Evolutionary conservation across 805 yeast genomes (phyloP).

Genomic region (Candida sphagnicola): DNA sequence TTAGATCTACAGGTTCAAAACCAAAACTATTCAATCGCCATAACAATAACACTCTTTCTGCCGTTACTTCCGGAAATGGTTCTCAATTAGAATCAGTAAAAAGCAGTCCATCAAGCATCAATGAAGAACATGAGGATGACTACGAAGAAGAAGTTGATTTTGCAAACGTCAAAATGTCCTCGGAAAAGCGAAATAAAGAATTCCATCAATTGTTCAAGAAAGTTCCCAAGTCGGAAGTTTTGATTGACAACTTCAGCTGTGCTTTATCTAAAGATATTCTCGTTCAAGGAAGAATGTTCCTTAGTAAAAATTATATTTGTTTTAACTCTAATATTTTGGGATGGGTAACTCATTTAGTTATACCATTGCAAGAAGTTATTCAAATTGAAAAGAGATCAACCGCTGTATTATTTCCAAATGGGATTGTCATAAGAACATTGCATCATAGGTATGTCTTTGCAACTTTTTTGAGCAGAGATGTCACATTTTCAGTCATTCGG

Average conservation of each 20-base stretch:
- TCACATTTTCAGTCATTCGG: slow-evolving; percentile 46
- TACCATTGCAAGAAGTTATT: slow-evolving; percentile 59
- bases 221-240: slow-evolving; percentile 45
- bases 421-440: slow-evolving; percentile 57
- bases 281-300: slow-evolving; percentile 62
- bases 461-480: slow-evolving; percentile 59
- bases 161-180: slow-evolving; percentile 28
- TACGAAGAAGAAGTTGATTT: slow-evolving; percentile 13
- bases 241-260: slow-evolving; percentile 62
- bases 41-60: background rate
- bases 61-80: background rate
- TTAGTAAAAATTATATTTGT: slow-evolving; percentile 52
- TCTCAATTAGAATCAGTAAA: background rate
- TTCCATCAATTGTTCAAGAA: slow-evolving; percentile 59
- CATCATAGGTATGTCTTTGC: slow-evolving; percentile 65
- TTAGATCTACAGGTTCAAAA: background rate
- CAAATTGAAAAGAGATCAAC: slow-evolving; percentile 63
- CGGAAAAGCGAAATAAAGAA: slow-evolving; percentile 52
- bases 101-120: slow-evolving; percentile 4
- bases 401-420: slow-evolving; percentile 67
- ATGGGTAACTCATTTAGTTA: slow-evolving; percentile 54
- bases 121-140: slow-evolving; percentile 11
- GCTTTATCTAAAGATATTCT: slow-evolving; percentile 64
- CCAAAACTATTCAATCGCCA: background rate
- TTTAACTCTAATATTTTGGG: slow-evolving; percentile 69